Percentiles rank a stretch among this genome's conserved stretches.
Evolutionary conservation across 2,329 filamentous ascomycete genomes (phyloP).

Genomic region (Botrytis fabae): DNA sequence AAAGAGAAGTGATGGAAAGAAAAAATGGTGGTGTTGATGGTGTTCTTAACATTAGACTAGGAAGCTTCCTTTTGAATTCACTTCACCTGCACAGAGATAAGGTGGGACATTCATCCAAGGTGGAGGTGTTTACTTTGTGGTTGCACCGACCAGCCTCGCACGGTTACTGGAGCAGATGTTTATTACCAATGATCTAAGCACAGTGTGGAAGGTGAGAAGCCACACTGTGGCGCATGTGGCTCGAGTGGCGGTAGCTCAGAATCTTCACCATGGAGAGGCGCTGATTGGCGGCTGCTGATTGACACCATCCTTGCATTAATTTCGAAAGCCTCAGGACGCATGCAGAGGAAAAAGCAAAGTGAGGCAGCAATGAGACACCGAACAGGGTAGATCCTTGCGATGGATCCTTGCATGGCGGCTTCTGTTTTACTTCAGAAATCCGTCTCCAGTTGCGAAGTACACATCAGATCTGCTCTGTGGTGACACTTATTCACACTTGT

Average conservation of each 20-base stretch:
- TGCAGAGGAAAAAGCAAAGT: background rate
- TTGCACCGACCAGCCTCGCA: constrained; percentile 1
- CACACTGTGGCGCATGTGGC: background rate
- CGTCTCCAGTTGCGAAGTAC: background rate
- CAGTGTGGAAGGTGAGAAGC: background rate
- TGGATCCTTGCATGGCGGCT: background rate
- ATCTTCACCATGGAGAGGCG: too few species aligned
- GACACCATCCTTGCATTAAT: background rate
- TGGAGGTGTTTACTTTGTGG: constrained; percentile 1
- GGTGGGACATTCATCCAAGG: constrained; percentile 1
- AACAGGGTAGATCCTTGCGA: background rate
- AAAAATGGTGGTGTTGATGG: constrained; percentile 10
- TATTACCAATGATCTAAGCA: too few species aligned
- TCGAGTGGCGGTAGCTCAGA: background rate
- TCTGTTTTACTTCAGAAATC: background rate
- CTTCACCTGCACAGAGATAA: background rate
- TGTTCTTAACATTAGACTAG: constrained; percentile 17
- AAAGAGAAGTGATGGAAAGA: background rate
- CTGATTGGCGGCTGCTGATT: too few species aligned
- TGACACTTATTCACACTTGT: background rate
- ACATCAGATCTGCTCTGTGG: constrained; percentile 8
- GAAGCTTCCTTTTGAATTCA: background rate
- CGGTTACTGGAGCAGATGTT: too few species aligned
- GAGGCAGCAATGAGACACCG: background rate
- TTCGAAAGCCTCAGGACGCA: background rate